A percentile compares a stretch with the other conserved stretches of the same genome.
These are phyloP conservation scores for Barnettozyma hawaiiensis DNA, from an alignment of 1,139 yeast genomes.

Conservation along the genomic window DNA sequence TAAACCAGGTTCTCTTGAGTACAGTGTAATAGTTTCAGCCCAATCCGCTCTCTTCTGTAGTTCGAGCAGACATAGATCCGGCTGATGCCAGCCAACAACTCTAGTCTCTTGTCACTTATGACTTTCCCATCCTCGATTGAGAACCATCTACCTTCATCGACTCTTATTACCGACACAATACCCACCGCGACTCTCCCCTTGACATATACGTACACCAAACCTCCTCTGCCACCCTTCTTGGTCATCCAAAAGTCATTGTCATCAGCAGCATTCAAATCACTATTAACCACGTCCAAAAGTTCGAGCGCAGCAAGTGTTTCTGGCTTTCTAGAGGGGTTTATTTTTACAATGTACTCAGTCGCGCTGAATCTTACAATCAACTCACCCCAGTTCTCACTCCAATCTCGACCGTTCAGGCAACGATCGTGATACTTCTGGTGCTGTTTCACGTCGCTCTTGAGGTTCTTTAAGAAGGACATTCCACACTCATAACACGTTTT, in stretches of 20 bases:
- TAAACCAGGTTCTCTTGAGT: constrained; percentile 43
- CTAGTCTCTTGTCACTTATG: constrained; percentile 25
- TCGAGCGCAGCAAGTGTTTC: constrained; percentile 33
- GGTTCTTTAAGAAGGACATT: constrained; percentile 49
- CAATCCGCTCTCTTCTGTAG: constrained; percentile 50
- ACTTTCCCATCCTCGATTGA: constrained; percentile 26
- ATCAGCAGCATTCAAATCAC: constrained; percentile 51
- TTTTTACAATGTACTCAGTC: constrained; percentile 26
- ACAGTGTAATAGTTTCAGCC: constrained; percentile 36
- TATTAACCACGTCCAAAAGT: constrained; percentile 47
- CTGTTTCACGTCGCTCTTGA: constrained; percentile 39
- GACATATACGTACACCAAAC: constrained; percentile 45
- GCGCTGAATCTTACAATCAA: constrained; percentile 3
- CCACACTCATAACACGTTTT: constrained; percentile 51
- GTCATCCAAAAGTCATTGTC: constrained; percentile 49
- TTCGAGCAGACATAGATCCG: constrained; percentile 57
- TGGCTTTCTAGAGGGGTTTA: constrained; percentile 26
- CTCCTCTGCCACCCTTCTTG: constrained; percentile 33
- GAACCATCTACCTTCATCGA: constrained; percentile 44
- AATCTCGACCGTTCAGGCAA: constrained; percentile 43
- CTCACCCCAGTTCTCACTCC: constrained; percentile 32
- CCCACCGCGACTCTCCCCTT: constrained; percentile 44
- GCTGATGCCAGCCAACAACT: constrained; percentile 46
- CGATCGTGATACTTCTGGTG: constrained; percentile 46
- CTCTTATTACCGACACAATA: constrained; percentile 40